A percentile compares a stretch with the other conserved stretches of the same genome.
Evolutionary conservation across 2,329 filamentous ascomycete species (phyloP).

Genomic region (Penicillium nordicum): DNA sequence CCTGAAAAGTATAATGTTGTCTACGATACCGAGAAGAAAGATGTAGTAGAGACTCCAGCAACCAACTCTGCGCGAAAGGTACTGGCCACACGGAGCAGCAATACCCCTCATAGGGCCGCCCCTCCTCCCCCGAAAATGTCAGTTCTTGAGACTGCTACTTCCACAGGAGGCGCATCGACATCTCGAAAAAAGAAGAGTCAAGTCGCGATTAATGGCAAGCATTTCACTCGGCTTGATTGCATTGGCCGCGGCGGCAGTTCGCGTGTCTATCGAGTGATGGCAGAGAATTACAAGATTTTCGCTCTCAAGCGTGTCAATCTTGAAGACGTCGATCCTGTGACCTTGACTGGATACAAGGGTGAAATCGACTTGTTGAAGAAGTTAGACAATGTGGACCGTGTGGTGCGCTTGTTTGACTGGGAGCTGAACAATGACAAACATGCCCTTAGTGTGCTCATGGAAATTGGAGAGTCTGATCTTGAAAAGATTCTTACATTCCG

Average conservation of each 20-base stretch:
- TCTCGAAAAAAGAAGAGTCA: slow-evolving; percentile 75
- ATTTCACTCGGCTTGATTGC: slow-evolving; percentile 83
- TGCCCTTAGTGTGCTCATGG: slow-evolving; percentile 87
- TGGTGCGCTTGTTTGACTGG: slow-evolving; percentile 86
- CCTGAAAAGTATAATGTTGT: slow-evolving; percentile 54
- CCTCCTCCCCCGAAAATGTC: slow-evolving; percentile 94
- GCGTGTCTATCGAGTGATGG: slow-evolving; percentile 93
- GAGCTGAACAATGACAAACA: slow-evolving; percentile 93
- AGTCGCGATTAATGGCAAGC: slow-evolving; percentile 83
- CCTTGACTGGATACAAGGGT: slow-evolving; percentile 83
- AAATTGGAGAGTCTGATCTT: slow-evolving; percentile 91
- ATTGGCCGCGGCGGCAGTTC: slow-evolving; percentile 90
- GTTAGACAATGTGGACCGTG: slow-evolving; percentile 78
- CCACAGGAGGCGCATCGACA: slow-evolving; percentile 74
- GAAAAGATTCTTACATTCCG: slow-evolving; percentile 76
- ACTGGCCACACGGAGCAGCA: slow-evolving; percentile 55
- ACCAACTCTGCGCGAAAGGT: slow-evolving; percentile 46
- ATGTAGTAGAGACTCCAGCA: slow-evolving; percentile 44
- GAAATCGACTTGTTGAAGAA: slow-evolving; percentile 89
- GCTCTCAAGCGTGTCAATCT: slow-evolving; percentile 90
- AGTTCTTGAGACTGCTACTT: slow-evolving; percentile 85
- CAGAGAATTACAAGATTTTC: slow-evolving; percentile 93
- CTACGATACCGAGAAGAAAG: slow-evolving; percentile 45
- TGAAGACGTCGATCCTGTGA: slow-evolving; percentile 80
- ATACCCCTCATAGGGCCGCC: slow-evolving; percentile 74